Evolutionary conservation across 768 basidiomycete species (phyloP).

Genomic region (Thelephora ganbajun): DNA sequence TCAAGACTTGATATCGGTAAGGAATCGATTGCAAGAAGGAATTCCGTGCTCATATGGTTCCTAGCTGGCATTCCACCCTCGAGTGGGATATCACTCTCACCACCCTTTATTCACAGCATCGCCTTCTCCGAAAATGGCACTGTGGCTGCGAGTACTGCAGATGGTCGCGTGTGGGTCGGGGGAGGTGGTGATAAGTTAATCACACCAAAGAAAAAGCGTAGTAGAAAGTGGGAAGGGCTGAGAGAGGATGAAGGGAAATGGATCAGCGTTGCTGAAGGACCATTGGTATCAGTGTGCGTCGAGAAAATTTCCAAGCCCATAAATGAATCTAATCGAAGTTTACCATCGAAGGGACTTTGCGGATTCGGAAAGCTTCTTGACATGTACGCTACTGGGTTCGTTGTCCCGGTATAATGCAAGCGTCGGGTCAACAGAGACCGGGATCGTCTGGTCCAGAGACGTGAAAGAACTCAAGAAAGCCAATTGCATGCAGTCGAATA

Average conservation of each 20-base stretch:
- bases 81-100: conserved; percentile 46
- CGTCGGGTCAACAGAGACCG: conserved; percentile 26
- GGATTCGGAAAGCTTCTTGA: conserved; percentile 28
- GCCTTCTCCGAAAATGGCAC: conserved; percentile 45
- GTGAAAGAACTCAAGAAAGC: conserved; percentile 40
- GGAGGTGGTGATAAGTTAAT: conserved; percentile 45
- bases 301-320: background rate
- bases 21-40: conserved; percentile 7
- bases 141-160: conserved; percentile 60
- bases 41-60: background rate
- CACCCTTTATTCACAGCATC: conserved; percentile 59
- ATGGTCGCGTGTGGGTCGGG: conserved; percentile 60
- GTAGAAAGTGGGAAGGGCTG: conserved; percentile 64
- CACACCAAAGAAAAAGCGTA: conserved; percentile 27
- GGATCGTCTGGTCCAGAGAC: conserved; percentile 32
- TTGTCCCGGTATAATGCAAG: conserved; percentile 35
- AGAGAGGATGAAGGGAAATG: conserved; percentile 29
- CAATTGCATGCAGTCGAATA: conserved; percentile 41
- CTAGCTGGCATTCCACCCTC: conserved; percentile 26
- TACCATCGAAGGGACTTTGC: conserved; percentile 31
- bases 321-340: background rate
- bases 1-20: conserved; percentile 48
- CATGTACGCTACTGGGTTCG: conserved; percentile 50
- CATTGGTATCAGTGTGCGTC: conserved; percentile 55
- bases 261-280: conserved; percentile 51